A percentile compares a stretch with the other conserved stretches of the same genome.
These are phyloP conservation scores for Penicillium bovifimosum DNA, from an alignment of 495 filamentous ascomycete species.

Conservation along the genomic window DNA sequence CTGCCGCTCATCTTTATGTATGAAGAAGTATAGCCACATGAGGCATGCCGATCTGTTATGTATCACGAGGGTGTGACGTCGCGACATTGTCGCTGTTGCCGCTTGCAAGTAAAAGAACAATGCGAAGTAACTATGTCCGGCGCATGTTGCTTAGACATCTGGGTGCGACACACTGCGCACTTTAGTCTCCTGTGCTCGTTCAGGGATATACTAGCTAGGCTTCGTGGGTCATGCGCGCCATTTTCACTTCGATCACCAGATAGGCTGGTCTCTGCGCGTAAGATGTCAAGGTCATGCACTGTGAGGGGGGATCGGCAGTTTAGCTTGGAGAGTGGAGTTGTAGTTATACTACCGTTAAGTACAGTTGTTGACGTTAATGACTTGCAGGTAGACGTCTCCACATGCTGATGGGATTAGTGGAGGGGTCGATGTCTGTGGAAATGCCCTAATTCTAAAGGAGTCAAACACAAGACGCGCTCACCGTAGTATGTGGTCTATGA, in stretches of 20 bases:
- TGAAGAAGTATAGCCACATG: not conserved
- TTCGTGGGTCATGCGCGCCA: constrained; percentile 21
- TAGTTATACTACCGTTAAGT: not conserved
- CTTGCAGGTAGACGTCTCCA: not conserved
- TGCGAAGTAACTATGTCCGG: not conserved
- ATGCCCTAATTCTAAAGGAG: too few relatives aligned
- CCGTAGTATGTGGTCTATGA: not conserved
- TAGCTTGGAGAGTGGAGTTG: not conserved
- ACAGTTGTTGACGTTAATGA: not conserved
- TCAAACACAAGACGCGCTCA: not conserved
- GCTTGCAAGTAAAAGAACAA: not conserved
- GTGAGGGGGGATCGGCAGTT: not conserved
- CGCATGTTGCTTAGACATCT: not conserved
- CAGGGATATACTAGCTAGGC: constrained; percentile 4
- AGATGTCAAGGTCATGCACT: constrained; percentile 14
- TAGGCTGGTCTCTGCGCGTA: constrained; percentile 9
- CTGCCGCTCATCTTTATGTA: not conserved
- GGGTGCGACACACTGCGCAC: not conserved
- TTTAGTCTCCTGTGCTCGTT: not conserved
- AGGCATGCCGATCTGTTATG: constrained; percentile 6
- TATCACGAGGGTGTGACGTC: constrained; percentile 19
- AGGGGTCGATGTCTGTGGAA: too few relatives aligned
- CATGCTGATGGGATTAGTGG: too few relatives aligned
- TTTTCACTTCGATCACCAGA: constrained; percentile 14
- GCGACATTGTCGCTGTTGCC: not conserved